Evolutionary conservation across 129 eudicot genomes (phyloP).

Genomic region (Tagetes patula): DNA sequence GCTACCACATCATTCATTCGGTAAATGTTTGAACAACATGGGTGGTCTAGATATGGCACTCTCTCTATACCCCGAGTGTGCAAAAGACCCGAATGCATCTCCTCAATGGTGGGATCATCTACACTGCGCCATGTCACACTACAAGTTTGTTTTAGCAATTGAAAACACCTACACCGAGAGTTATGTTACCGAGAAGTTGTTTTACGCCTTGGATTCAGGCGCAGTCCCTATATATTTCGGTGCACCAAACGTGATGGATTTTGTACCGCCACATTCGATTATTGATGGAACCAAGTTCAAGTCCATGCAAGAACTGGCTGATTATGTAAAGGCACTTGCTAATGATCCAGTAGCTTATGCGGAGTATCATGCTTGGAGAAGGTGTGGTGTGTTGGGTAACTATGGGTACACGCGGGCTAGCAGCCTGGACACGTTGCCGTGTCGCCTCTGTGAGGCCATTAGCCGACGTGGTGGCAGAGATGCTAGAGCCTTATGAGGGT

Average conservation of each 20-base stretch:
- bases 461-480: conserved; percentile 74
- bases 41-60: conserved; percentile 91
- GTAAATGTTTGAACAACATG: conserved; percentile 93
- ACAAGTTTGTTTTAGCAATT: conserved; percentile 79
- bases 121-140: conserved; percentile 96
- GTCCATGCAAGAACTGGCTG: conserved; percentile 72
- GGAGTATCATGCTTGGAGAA: conserved; percentile 97
- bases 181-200: conserved; percentile 88
- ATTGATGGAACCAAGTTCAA: conserved; percentile 76
- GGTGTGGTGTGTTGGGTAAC: conserved; percentile 86
- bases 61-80: conserved; percentile 80
- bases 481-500: conserved; percentile 44
- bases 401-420: conserved; percentile 70
- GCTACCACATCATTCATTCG: conserved; percentile 83
- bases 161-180: conserved; percentile 90
- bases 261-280: conserved; percentile 93
- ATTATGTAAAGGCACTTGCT: conserved; percentile 74
- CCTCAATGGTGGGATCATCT: conserved; percentile 99
- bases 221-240: conserved; percentile 94
- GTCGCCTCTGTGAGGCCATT: conserved; percentile 81
- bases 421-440: conserved; percentile 84
- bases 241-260: conserved; percentile 93
- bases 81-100: conserved; percentile 49
- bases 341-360: conserved; percentile 86
- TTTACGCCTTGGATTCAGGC: conserved; percentile 89